Evolutionary conservation across 73 alveolate genomes (phyloP), one percentile per base, ranked within the genome.

Genomic region (Paramecium tetraurelia): DNA sequence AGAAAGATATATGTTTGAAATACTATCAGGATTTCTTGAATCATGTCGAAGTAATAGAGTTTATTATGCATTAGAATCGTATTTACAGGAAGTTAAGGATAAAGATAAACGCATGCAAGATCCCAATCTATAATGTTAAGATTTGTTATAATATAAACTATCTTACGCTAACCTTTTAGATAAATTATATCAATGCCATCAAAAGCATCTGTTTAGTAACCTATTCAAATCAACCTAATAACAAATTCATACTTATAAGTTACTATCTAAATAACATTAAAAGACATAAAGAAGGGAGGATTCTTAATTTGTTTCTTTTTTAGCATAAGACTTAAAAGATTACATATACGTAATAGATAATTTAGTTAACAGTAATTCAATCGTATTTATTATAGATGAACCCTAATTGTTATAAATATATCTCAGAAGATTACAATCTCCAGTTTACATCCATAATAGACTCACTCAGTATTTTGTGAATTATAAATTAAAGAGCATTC

Each of bases 31-130:
- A 21, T 80, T 80, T 46, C 72, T 80, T 22, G 90, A 80, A 80
- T 80, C 90, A 8, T 80, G 90, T 24, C 44, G 90, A 80, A 41
- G 87, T 75, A 75, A 20, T 68, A 75, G 1, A 20, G 4, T 36
- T 12, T 12, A 38, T 20, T 38, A 75, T 35, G 0, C 1, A n/a
- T 48, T 75, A 75, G 90, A 48, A 35, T 31, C 57, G 3, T 80
- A 41, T 46, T 44, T 80, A 24, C 14, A 80, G 14, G 90, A 80
- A 80, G 90, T 80, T 9, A 80, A 80, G 22, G 90, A 80, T 22
- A 80, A 80, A n/a, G 90, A 48, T 44, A 80, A 80, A 80, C 48
- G 90, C 3, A 80, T 80, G 90, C 24, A 80, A 80, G 90, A 80
- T 80, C 90, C 90, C 7, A 80, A 80, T 80, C 24, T 80, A 22